Evolutionary conservation across 2,329 filamentous ascomycete genomes (phyloP), one percentile per base, ranked within the genome.

Genomic region (Penicillium verrucosum): DNA sequence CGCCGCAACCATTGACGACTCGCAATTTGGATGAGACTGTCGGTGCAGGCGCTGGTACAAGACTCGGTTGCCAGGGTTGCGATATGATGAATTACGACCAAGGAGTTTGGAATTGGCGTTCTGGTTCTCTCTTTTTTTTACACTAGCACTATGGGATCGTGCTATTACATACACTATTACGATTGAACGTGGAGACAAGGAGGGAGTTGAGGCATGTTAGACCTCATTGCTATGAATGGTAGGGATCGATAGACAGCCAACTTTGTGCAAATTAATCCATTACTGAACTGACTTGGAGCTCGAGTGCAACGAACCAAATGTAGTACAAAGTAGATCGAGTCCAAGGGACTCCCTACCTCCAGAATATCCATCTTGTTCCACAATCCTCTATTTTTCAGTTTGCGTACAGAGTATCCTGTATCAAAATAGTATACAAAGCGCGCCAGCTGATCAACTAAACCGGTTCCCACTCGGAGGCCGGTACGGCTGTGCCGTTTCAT

Each of bases 391-490:
- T 34, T 56, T 45, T 52, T 23, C 18, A n/a, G 21, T 47, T 36
- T 25, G 30, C 14, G 14, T 34, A 47, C 30, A 30, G 23, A 27
- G 25, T n/a, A 27, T 23, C 23, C 36, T 21, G 12, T 41, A 14
- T 44, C 47, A 54, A 34, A 54, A 52, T 60, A 43, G 41, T 43
- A 41, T 58, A 51, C 51, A 57, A 30, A 36, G 21, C n/a, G 37
- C 2, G 41, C 32, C 14, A 34, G n/a, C 23, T 36, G 36, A 23
- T 64, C 57, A 89, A 83, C 79, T 81, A 69, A 99, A 95, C 34
- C 94, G 83, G 77, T 97, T 92, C 4, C 94, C 94, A 73, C 91
- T 95, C 59, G 81, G 84, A 75, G 88, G 89, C 66, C 84, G 80
- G 75, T 88, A 97, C 54, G 92, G 89, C 65, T 84, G 81, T 51